Conservation (phyloP, 2,329 filamentous ascomycete genomes). For the Botrytis byssoidea region DNA sequence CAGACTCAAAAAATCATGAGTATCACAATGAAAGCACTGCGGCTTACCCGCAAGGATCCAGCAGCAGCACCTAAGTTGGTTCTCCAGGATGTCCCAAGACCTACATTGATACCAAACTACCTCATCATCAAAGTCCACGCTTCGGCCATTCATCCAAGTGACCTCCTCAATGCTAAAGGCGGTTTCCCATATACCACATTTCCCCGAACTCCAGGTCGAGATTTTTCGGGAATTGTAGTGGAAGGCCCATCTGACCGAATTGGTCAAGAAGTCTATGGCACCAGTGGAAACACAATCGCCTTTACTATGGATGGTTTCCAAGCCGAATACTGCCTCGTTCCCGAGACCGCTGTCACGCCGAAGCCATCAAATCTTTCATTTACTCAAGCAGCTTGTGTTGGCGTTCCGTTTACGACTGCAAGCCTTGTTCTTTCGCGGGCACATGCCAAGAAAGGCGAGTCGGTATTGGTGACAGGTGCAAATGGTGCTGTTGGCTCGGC, state of each 20-base stretch:
- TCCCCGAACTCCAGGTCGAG: constrained; percentile 33
- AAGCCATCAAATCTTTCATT: constrained; percentile 30
- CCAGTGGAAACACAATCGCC: constrained; percentile 28
- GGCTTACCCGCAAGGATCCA: constrained; percentile 23
- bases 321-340: constrained; percentile 31
- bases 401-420: constrained; percentile 35
- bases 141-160: constrained; percentile 34
- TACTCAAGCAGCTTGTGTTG: constrained; percentile 30
- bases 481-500: constrained; percentile 33
- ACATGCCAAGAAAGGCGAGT: constrained; percentile 24
- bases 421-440: constrained; percentile 24
- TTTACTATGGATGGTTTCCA: constrained; percentile 33
- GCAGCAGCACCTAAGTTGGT: constrained; percentile 22
- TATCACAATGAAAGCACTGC: constrained; percentile 33
- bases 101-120: constrained; percentile 23
- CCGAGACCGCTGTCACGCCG: constrained; percentile 25
- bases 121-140: constrained; percentile 32
- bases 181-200: constrained; percentile 30
- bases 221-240: constrained; percentile 30
- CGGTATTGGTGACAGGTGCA: constrained; percentile 31
- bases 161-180: constrained; percentile 31
- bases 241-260: constrained; percentile 23
- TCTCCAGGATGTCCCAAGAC: constrained; percentile 27
- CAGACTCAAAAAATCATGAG: neutral
- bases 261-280: constrained; percentile 32